These are phyloP conservation scores for Lepidium sativum DNA, from an alignment of 345 rosid genomes.

Conservation along the genomic window DNA sequence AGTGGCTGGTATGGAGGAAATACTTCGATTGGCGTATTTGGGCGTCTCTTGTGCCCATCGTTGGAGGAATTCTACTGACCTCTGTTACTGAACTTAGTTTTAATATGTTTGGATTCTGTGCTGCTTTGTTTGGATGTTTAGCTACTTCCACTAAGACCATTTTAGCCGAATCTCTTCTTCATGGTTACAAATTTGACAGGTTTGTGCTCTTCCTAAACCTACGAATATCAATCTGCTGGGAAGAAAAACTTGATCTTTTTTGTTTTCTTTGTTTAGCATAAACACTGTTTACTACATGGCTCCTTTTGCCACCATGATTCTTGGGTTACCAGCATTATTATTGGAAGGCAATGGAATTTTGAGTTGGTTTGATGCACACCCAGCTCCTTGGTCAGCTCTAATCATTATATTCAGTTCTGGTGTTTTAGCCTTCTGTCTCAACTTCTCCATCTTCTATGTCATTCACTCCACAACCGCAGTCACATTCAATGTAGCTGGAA, in stretches of 20 bases:
- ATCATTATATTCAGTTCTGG: constrained; percentile 84
- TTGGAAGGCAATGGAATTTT: constrained; percentile 82
- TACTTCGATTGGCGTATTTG: constrained; percentile 96
- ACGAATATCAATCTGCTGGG: not conserved
- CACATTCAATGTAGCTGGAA: constrained; percentile 97
- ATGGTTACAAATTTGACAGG: constrained; percentile 99
- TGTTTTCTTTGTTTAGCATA: constrained; percentile 41
- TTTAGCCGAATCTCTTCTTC: constrained; percentile 92
- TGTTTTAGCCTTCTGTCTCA: constrained; percentile 89
- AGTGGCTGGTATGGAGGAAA: constrained; percentile 96
- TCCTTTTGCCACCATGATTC: constrained; percentile 91
- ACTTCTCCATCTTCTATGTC: constrained; percentile 96
- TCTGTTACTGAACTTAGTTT: constrained; percentile 91
- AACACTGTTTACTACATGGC: constrained; percentile 99
- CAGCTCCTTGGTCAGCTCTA: constrained; percentile 44
- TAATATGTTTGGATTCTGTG: constrained; percentile 92
- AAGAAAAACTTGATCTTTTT: not conserved
- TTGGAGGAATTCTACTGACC: constrained; percentile 94
- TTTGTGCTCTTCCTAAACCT: constrained; percentile 16
- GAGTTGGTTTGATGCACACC: constrained; percentile 65
- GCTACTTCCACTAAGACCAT: constrained; percentile 99
- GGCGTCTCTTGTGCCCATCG: constrained; percentile 90
- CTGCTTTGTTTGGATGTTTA: constrained; percentile 93
- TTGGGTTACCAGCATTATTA: constrained; percentile 76
- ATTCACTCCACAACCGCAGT: constrained; percentile 99